Base-by-base conservation (phyloP, 495 filamentous ascomycete genomes). In the Staphylotrichum longicolle region DNA sequence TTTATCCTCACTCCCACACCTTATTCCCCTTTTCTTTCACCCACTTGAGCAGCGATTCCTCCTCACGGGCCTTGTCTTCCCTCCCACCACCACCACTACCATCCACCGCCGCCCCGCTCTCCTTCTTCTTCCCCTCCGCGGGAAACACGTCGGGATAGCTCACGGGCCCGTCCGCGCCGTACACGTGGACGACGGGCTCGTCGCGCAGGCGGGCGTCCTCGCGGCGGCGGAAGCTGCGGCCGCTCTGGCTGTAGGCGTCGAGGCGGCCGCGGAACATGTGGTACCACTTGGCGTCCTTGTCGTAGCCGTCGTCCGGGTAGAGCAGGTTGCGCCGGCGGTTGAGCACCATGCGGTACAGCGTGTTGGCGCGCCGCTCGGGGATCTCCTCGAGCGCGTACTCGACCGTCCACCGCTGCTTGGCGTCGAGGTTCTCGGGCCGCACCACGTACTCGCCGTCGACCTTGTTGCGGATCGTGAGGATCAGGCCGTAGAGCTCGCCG, bases 341-440 rank as follows among this genome's bases (percentile, higher is more conserved):
- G 60, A 82, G 77, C 34, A 80, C 72, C 51, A 70, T 68, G 14
- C 75, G 32, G 64, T 89, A 91, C 35, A 86, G 66, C 0, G 32
- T 70, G 32, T 71, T 27, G 20, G 64, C 3, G 81, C 82, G 1
- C 75, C 65, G 4, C 70, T 52, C 0, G 55, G 27, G 0, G 4
- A 82, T 69, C 67, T 94, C 88, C 48, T 78, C 73, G 37, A 96
- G 70, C 32, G 83, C 78, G 72, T 96, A 96, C 58, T 96, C 86
- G 44, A 97, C 74, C 0, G 73, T 72, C 93, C 94, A 98, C 2
- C 75, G 71, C 63, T 93, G 84, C 2, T 15, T 10, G 11, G 73
- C 50, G 0, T 37, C 63, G 46, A 95, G 70, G 1, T 78, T 50
- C 1, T 70, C 53, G 0, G 91, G 90, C 2, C 91, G 85, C 1